These are phyloP conservation scores for Saccharomycopsis selenospora DNA, from an alignment of 805 yeast species.

Conservation along the genomic window DNA sequence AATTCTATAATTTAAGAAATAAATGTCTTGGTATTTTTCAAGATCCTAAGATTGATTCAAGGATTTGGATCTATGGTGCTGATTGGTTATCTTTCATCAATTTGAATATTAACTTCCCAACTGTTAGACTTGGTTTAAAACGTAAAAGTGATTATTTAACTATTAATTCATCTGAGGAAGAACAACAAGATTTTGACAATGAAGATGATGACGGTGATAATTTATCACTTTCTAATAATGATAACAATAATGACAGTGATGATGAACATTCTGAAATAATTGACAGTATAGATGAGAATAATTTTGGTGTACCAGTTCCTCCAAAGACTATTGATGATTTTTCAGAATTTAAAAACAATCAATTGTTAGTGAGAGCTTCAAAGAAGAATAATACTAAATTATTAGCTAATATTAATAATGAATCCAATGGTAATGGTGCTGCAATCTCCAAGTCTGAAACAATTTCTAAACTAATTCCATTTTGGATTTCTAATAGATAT, in stretches of 20 bases:
- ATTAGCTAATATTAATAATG: slow-evolving; percentile 18
- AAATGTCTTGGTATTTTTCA: slow-evolving; percentile 67
- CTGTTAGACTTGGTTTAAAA: slow-evolving; percentile 28
- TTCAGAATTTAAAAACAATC: slow-evolving; percentile 8
- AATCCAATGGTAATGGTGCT: slow-evolving; percentile 17
- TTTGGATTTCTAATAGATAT: slow-evolving; percentile 72
- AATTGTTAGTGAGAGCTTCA: slow-evolving; percentile 4
- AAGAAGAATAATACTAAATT: slow-evolving; percentile 14
- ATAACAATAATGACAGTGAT: slow-evolving; percentile 8
- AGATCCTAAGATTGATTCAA: slow-evolving; percentile 34
- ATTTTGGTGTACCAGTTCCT: neutral
- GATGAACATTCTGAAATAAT: neutral
- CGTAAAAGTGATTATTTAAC: slow-evolving; percentile 38
- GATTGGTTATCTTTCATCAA: slow-evolving; percentile 67
- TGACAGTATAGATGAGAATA: neutral
- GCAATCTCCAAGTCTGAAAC: neutral
- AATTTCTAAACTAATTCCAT: slow-evolving; percentile 31
- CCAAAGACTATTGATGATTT: slow-evolving; percentile 2
- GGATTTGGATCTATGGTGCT: slow-evolving; percentile 83
- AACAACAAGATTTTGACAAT: slow-evolving; percentile 27
- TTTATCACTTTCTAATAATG: slow-evolving; percentile 12
- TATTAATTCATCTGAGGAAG: slow-evolving; percentile 34
- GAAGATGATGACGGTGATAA: slow-evolving; percentile 23
- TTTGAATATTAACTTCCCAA: slow-evolving; percentile 33
- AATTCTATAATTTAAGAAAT: slow-evolving; percentile 49